Evolutionary conservation across 768 basidiomycete genomes (phyloP).

Genomic region (Boletus patriciae): DNA sequence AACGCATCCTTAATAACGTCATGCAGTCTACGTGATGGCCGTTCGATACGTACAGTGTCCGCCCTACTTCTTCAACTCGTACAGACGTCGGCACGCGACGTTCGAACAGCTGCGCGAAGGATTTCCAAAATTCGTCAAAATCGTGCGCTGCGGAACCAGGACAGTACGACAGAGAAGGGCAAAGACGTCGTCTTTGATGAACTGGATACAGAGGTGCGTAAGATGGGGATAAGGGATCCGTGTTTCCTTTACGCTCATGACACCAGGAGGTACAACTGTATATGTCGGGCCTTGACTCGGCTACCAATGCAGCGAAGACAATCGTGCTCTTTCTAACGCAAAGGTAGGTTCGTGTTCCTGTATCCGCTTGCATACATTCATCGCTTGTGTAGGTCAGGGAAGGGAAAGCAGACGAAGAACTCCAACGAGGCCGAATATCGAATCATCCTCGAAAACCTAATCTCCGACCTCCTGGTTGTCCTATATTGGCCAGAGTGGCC

Average conservation of each 20-base stretch:
- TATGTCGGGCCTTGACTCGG: constrained; percentile 71
- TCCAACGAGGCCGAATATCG: constrained; percentile 95
- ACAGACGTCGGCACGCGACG: constrained; percentile 89
- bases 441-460: constrained; percentile 86
- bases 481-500: constrained; percentile 98
- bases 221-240: neutral
- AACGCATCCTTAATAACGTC: neutral
- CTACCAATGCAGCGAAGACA: constrained; percentile 80
- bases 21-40: constrained; percentile 82
- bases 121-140: constrained; percentile 65
- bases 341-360: constrained; percentile 37
- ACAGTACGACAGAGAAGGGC: constrained; percentile 51
- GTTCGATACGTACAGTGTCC: constrained; percentile 89
- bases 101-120: constrained; percentile 65
- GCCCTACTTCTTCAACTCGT: constrained; percentile 94
- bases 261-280: constrained; percentile 71
- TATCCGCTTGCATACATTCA: neutral
- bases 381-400: constrained; percentile 60
- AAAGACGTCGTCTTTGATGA: constrained; percentile 63
- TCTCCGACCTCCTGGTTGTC: constrained; percentile 84
- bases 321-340: constrained; percentile 78
- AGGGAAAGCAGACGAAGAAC: constrained; percentile 84
- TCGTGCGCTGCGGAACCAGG: constrained; percentile 61
- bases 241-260: constrained; percentile 2
- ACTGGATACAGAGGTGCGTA: constrained; percentile 58